Percentiles rank a stretch among this genome's conserved stretches.
These are phyloP conservation scores for Pseudotsuga menziesii DNA, from an alignment of 75 land plant genomes.

Conservation along the genomic window DNA sequence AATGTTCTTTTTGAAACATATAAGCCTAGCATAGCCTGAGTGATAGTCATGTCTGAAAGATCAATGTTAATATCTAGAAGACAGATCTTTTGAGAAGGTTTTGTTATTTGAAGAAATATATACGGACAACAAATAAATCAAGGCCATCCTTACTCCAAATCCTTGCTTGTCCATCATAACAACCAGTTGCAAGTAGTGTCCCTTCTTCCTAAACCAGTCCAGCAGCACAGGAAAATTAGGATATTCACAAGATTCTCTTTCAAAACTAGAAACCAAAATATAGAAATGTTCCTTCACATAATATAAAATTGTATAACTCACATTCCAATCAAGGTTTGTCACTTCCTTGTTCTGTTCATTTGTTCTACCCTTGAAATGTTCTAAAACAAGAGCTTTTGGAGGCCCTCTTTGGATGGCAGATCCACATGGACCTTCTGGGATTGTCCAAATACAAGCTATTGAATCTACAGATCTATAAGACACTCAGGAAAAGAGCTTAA, in stretches of 20 bases:
- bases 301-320: conserved; percentile 31
- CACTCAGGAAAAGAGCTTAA: no score
- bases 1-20: background rate
- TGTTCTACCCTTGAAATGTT: conserved; percentile 75
- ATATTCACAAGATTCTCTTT: background rate
- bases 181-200: conserved; percentile 91
- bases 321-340: conserved; percentile 98
- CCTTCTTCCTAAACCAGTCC: conserved; percentile 68
- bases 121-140: background rate
- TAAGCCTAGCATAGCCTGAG: background rate
- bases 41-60: background rate
- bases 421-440: conserved; percentile 67
- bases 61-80: background rate
- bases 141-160: conserved; percentile 85
- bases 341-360: conserved; percentile 97
- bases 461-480: conserved; percentile 87
- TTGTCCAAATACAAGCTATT: conserved; percentile 91
- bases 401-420: conserved; percentile 32
- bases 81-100: background rate
- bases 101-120: background rate
- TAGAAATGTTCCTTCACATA: background rate
- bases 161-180: conserved; percentile 98
- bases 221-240: background rate
- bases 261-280: background rate
- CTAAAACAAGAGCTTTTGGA: conserved; percentile 60